A percentile compares a stretch with the other conserved stretches of the same genome.
These are phyloP conservation scores for Claviceps humidiphila DNA, from an alignment of 2,329 filamentous ascomycete species.

Conservation along the genomic window DNA sequence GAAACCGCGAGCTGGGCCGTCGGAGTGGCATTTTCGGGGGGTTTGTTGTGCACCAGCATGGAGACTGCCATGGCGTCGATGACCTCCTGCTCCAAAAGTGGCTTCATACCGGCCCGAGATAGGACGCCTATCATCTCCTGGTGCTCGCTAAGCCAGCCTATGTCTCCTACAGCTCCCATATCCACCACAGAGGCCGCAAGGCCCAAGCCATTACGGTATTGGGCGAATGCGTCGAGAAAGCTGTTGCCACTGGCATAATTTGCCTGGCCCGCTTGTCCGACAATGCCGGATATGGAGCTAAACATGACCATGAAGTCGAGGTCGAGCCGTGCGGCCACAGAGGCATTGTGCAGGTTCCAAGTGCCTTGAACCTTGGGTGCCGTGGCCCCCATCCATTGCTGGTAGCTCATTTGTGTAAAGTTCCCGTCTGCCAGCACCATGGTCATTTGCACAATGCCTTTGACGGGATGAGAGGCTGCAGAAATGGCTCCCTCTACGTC, in stretches of 20 bases:
- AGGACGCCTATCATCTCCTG: background rate
- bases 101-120: background rate
- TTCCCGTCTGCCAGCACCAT: conserved; percentile 17
- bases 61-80: background rate
- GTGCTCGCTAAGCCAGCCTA: background rate
- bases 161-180: conserved; percentile 1
- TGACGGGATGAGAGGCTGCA: conserved; percentile 11
- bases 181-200: background rate
- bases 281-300: conserved; percentile 21
- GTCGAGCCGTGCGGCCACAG: background rate
- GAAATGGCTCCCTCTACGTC: conserved; percentile 3
- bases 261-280: conserved; percentile 23
- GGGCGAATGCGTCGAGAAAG: conserved; percentile 25
- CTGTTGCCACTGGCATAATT: conserved; percentile 29
- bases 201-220: conserved; percentile 10
- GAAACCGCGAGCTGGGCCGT: background rate
- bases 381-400: conserved; percentile 15
- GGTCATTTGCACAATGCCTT: conserved; percentile 22
- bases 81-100: background rate
- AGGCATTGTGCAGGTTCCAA: conserved; percentile 21
- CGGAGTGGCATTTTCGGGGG: background rate
- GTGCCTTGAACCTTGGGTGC: conserved; percentile 21
- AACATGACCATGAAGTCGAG: conserved; percentile 26
- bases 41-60: background rate
- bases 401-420: conserved; percentile 21